Base-by-base conservation (phyloP, 2,329 filamentous ascomycete genomes). In the Dactylellina leptospora region DNA sequence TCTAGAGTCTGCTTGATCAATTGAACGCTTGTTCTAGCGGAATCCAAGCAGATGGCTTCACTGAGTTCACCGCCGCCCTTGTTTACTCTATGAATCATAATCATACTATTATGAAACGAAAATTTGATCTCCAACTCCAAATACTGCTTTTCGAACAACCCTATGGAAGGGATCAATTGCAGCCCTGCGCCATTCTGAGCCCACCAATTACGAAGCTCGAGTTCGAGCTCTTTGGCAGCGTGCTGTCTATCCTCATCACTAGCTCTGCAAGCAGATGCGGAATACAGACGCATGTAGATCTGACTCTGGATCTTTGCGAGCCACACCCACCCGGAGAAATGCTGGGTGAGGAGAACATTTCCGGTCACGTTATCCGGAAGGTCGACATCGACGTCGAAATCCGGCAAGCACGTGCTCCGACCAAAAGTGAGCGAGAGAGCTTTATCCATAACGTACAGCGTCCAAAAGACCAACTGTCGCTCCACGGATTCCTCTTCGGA, bases 351-450 rank as follows among this genome's bases (percentile, higher is more conserved):
- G 78, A 84, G 85, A 28, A 82, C 81, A 54, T 81, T 74, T 74
- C 77, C 38, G 3, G 66, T 73, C 78, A 81, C 3, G 80, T 77
- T 13, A 78, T 78, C 77, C 4, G 75, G 79, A 27, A 81, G 78
- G 1, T 83, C 81, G 8, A 86, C 81, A 0, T 83, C 83, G 56
- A 88, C 85, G 54, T 88, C 86, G 76, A 83, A 86, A 60, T 87
- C 85, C 50, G 85, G 84, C 30, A 89, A 84, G 4, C 82, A 80
- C 0, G 85, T 82, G 0, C 85, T 82, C 11, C 86, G 83, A 0
- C 87, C 87, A 1, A 89, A 80, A 1, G 86, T 82, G 40, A 90
- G 80, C 0, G 85, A 83, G 9, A 89, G 79, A 1, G 82, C 82
- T 69, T 85, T 87, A 74, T 89, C 85, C 10, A 87, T 79, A 5